Evolutionary conservation across 2,329 filamentous ascomycete species (phyloP).

Genomic region (Fusarium caatingaense): DNA sequence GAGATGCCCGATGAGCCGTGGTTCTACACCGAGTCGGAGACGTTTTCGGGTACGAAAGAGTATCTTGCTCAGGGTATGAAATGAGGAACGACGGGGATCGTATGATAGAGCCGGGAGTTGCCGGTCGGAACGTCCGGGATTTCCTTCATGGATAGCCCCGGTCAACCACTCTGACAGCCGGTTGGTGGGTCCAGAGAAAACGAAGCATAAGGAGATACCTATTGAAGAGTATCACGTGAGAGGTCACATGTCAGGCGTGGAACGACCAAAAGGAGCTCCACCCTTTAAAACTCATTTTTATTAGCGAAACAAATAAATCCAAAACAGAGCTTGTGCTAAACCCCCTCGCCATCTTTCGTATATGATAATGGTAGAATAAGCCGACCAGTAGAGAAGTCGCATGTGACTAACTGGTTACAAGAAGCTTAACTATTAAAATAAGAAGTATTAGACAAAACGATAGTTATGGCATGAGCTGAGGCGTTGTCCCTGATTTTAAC

Average conservation of each 20-base stretch:
- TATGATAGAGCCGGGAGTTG: fast-evolving
- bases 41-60: constrained; percentile 12
- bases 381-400: too few relatives aligned
- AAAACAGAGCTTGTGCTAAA: too few relatives aligned
- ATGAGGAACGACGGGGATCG: background rate
- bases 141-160: background rate
- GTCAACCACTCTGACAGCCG: background rate
- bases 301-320: background rate
- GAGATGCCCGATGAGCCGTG: constrained; percentile 24
- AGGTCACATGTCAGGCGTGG: background rate
- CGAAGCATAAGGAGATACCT: too few relatives aligned
- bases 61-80: constrained; percentile 22
- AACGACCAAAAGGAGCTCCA: background rate
- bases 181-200: background rate
- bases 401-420: too few relatives aligned
- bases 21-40: constrained; percentile 11
- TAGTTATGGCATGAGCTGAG: too few relatives aligned
- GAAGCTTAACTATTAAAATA: too few relatives aligned
- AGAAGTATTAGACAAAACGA: too few relatives aligned
- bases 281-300: background rate
- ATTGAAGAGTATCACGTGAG: constrained; percentile 13
- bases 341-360: too few relatives aligned
- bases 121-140: background rate
- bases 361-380: too few relatives aligned
- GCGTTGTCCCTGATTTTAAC: too few relatives aligned